These are phyloP conservation scores for Mycena vulgaris DNA, from an alignment of 768 basidiomycete species.

Conservation along the genomic window DNA sequence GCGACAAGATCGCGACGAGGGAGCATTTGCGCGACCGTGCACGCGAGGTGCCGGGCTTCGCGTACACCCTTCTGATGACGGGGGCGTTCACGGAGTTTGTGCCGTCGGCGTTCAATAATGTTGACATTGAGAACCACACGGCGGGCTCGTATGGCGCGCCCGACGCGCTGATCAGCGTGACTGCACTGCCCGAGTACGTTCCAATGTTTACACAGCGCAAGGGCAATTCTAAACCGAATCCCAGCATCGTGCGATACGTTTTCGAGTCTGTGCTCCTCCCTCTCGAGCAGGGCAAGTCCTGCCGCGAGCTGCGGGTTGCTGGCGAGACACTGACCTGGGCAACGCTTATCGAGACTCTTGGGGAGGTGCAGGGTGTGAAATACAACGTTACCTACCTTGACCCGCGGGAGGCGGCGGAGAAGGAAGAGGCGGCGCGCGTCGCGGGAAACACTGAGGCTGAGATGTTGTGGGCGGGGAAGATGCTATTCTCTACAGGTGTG, in stretches of 20 bases:
- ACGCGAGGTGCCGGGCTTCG: conserved; percentile 13
- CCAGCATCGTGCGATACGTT: too few relatives aligned
- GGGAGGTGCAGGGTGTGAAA: conserved; percentile 3
- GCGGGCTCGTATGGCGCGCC: conserved; percentile 7
- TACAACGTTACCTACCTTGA: background rate
- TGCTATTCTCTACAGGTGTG: background rate
- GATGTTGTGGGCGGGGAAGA: too few relatives aligned
- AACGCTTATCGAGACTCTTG: background rate
- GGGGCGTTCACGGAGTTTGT: conserved; percentile 8
- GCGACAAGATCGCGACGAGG: conserved; percentile 23
- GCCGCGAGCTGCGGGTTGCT: conserved; percentile 9
- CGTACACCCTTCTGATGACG: conserved; percentile 6
- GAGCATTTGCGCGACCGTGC: conserved; percentile 8
- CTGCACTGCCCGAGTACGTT: conserved; percentile 13
- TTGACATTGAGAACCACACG: conserved; percentile 13
- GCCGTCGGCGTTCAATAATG: background rate
- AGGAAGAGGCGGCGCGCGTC: too few relatives aligned
- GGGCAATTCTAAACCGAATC: too few relatives aligned
- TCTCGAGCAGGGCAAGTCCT: background rate
- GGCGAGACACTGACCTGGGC: conserved; percentile 12
- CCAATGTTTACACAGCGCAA: too few relatives aligned
- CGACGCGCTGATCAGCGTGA: conserved; percentile 8
- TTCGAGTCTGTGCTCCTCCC: too few relatives aligned
- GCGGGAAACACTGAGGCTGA: too few relatives aligned
- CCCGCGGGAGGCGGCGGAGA: conserved; percentile 6